Evolutionary conservation across 768 basidiomycete species (phyloP).

Genomic region (Suillus discolor): DNA sequence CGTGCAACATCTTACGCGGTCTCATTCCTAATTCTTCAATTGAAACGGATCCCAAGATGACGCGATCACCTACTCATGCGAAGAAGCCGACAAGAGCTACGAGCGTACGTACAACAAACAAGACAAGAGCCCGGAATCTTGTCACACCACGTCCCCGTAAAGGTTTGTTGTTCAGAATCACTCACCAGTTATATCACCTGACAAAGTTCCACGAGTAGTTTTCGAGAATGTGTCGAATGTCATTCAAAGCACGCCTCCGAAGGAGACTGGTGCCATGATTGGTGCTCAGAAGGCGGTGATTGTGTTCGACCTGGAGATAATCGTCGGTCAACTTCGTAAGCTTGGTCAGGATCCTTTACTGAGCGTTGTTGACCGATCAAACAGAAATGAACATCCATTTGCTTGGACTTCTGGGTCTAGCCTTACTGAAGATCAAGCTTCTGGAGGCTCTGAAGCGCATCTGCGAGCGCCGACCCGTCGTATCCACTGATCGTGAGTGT

Average conservation of each 20-base stretch:
- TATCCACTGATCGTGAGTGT: conserved; percentile 49
- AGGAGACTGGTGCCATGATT: neutral
- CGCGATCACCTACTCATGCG: conserved; percentile 11
- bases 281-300: conserved; percentile 6
- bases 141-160: conserved; percentile 49
- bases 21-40: conserved; percentile 33
- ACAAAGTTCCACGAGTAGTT: conserved; percentile 8
- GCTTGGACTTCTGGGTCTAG: conserved; percentile 69
- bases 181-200: neutral
- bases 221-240: conserved; percentile 24
- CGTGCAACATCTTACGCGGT: conserved; percentile 48
- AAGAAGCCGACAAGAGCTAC: conserved; percentile 17
- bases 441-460: conserved; percentile 67
- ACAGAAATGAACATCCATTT: conserved; percentile 61
- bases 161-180: conserved; percentile 28
- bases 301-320: conserved; percentile 28
- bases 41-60: conserved; percentile 21
- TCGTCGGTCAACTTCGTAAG: conserved; percentile 60
- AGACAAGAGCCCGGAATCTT: conserved; percentile 32
- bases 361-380: neutral
- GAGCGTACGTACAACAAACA: conserved; percentile 20
- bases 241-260: conserved; percentile 8
- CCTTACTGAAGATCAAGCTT: conserved; percentile 65
- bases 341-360: conserved; percentile 7
- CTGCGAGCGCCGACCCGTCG: conserved; percentile 48